Evolutionary conservation across 2,329 filamentous ascomycete genomes (phyloP).

Genomic region (Ceratocystis albifundus): DNA sequence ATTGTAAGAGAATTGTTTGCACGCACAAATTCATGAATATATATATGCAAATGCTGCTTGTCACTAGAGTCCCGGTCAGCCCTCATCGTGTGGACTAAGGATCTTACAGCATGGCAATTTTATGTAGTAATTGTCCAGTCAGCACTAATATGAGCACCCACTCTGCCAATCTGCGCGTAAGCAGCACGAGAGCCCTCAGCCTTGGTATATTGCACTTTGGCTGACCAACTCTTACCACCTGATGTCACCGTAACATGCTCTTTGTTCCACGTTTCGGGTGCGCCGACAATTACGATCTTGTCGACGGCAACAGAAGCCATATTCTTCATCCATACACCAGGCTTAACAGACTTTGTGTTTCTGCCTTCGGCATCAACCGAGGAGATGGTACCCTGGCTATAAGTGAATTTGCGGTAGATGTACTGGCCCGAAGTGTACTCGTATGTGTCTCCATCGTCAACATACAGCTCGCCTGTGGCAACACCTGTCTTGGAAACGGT

Average conservation of each 20-base stretch:
- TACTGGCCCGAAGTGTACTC: constrained; percentile 77
- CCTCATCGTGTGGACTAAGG: background rate
- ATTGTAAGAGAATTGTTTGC: too few species aligned
- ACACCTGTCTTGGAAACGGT: constrained; percentile 37
- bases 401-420: constrained; percentile 71
- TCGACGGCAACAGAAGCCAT: constrained; percentile 73
- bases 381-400: constrained; percentile 48
- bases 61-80: background rate
- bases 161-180: constrained; percentile 42
- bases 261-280: constrained; percentile 57
- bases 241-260: constrained; percentile 48
- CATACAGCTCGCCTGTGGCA: constrained; percentile 70
- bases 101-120: background rate
- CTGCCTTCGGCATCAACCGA: constrained; percentile 55
- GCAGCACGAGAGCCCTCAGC: constrained; percentile 38
- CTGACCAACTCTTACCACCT: constrained; percentile 43
- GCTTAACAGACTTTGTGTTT: constrained; percentile 42
- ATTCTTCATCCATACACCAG: constrained; percentile 61
- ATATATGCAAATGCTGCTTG: background rate
- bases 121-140: constrained; percentile 41
- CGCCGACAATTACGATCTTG: constrained; percentile 73
- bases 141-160: constrained; percentile 41
- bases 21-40: background rate
- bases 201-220: constrained; percentile 48
- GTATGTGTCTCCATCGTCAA: constrained; percentile 89